Conservation (phyloP, 139 green algal species). For the Chlamydomonas asymmetrica region DNA sequence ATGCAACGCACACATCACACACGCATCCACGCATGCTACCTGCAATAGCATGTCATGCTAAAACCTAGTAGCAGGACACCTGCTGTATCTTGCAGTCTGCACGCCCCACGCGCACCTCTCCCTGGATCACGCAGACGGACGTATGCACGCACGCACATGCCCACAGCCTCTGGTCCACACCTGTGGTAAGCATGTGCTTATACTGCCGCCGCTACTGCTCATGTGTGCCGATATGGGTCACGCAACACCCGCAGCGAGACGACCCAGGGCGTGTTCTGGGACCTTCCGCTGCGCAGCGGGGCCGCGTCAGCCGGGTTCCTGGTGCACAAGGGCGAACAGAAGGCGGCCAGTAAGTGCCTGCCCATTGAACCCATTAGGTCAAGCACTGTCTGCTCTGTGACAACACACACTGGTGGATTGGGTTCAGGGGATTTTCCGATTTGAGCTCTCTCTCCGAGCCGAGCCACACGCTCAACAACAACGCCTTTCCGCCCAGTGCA, state of each 20-base stretch:
- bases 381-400: not conserved
- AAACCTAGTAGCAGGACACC: too few species aligned
- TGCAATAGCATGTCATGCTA: too few species aligned
- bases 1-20: too few species aligned
- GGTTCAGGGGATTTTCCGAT: not conserved
- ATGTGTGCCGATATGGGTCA: not conserved
- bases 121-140: not conserved
- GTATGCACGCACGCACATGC: not conserved
- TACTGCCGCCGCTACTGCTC: not conserved
- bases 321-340: constrained; percentile 57
- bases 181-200: not conserved
- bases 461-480: not conserved
- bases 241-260: constrained; percentile 7
- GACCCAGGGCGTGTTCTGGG: constrained; percentile 33
- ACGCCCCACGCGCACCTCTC: not conserved
- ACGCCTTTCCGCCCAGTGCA: not conserved
- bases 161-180: not conserved
- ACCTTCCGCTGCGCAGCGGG: constrained; percentile 37
- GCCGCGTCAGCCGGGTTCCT: constrained; percentile 38
- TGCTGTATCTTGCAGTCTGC: not conserved
- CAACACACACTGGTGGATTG: too few species aligned
- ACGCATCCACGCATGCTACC: too few species aligned
- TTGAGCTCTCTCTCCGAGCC: not conserved
- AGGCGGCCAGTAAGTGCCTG: constrained; percentile 44
- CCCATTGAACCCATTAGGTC: not conserved